Percentiles rank a stretch among this genome's conserved stretches.
These are phyloP conservation scores for Clavariopsis aquatica DNA, from an alignment of 495 filamentous ascomycete species.

Conservation along the genomic window DNA sequence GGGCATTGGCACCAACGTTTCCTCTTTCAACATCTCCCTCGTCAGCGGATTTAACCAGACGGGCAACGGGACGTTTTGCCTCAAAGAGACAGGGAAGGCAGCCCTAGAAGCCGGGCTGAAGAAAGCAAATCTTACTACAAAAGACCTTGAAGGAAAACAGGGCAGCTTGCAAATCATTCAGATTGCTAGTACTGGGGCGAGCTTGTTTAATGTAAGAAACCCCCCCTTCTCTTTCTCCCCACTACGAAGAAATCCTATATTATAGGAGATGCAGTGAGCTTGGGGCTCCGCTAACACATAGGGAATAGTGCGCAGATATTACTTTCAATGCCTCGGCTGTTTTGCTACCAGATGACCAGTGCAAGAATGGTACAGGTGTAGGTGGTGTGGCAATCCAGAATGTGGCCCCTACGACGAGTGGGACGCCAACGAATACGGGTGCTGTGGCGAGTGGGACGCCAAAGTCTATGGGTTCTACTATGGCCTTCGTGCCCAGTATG, in stretches of 20 bases:
- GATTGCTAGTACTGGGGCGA: slow-evolving; percentile 49
- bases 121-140: slow-evolving; percentile 11
- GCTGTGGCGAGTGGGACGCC: neutral
- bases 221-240: neutral
- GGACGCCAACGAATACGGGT: neutral
- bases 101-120: slow-evolving; percentile 23
- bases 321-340: slow-evolving; percentile 54
- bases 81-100: slow-evolving; percentile 50
- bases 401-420: neutral
- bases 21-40: slow-evolving; percentile 63
- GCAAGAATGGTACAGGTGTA: slow-evolving; percentile 52
- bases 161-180: slow-evolving; percentile 63
- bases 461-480: neutral
- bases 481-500: neutral
- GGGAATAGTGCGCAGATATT: slow-evolving; percentile 62
- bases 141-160: slow-evolving; percentile 50
- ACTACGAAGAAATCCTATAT: slow-evolving; percentile 4
- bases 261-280: neutral
- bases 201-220: slow-evolving; percentile 62
- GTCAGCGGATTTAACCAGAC: slow-evolving; percentile 58
- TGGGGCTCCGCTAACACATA: slow-evolving; percentile 9
- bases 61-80: slow-evolving; percentile 61
- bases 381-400: slow-evolving; percentile 35
- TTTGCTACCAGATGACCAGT: slow-evolving; percentile 47
- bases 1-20: slow-evolving; percentile 58